Conservation (phyloP, 129 eudicot species). For the Glebionis coronaria region DNA sequence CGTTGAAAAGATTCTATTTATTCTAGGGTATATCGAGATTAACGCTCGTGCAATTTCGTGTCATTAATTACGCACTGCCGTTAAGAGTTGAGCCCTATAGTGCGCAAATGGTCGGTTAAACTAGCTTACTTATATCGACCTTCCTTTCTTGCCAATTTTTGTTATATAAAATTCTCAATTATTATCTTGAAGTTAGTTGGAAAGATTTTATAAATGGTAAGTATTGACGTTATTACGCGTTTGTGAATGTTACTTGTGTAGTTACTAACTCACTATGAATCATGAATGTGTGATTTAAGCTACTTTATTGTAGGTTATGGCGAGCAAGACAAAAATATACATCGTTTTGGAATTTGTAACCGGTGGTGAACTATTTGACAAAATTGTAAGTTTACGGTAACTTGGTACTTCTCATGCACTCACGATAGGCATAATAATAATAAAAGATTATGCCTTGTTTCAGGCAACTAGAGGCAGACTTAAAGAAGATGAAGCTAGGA, state of each 20-base stretch:
- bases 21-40: too few relatives aligned
- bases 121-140: neutral
- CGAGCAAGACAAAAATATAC: constrained; percentile 88
- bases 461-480: constrained; percentile 90
- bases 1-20: too few relatives aligned
- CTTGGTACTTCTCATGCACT: neutral
- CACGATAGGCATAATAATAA: constrained; percentile 1
- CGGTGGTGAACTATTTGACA: constrained; percentile 97
- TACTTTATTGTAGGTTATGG: constrained; percentile 63
- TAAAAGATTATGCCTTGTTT: constrained; percentile 5
- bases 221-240: neutral
- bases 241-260: neutral
- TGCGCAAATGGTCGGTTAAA: neutral
- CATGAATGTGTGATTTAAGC: constrained; percentile 15
- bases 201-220: neutral
- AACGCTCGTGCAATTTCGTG: neutral
- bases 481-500: constrained; percentile 98
- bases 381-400: constrained; percentile 62
- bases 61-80: constrained; percentile 10
- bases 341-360: constrained; percentile 90
- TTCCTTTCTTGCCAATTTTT: neutral
- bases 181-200: neutral
- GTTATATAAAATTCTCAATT: neutral
- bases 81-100: neutral
- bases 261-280: neutral